Conservation (phyloP, 768 basidiomycete genomes). For the Pulveroboletus sp. region DNA sequence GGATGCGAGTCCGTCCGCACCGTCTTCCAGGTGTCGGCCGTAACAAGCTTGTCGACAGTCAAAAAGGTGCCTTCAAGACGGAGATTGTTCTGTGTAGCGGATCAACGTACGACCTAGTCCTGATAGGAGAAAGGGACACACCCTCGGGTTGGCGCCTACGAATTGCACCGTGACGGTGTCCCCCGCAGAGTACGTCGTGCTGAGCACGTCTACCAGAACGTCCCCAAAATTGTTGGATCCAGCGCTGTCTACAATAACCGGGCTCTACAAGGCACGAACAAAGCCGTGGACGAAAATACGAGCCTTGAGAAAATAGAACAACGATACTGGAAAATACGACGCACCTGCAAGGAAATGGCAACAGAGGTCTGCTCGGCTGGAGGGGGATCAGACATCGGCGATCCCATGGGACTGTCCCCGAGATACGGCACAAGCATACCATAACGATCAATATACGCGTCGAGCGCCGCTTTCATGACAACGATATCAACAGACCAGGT, state of each 20-base stretch:
- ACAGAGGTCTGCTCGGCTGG: conserved; percentile 61
- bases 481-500: conserved; percentile 51
- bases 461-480: conserved; percentile 58
- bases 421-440: conserved; percentile 62
- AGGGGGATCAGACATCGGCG: conserved; percentile 59
- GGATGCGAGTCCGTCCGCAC: conserved; percentile 78
- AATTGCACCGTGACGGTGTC: conserved; percentile 62
- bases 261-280: conserved; percentile 37
- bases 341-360: conserved; percentile 67
- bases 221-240: conserved; percentile 61
- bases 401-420: conserved; percentile 42
- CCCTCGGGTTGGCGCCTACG: conserved; percentile 77
- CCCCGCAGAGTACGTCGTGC: conserved; percentile 49
- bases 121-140: conserved; percentile 29
- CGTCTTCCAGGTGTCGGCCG: conserved; percentile 48
- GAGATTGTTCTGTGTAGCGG: conserved; percentile 61
- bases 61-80: conserved; percentile 73
- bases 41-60: conserved; percentile 51
- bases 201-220: conserved; percentile 53
- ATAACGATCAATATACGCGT: conserved; percentile 79
- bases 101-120: background rate
- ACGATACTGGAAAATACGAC: background rate
- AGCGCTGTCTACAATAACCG: conserved; percentile 59
- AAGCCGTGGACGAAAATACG: background rate
- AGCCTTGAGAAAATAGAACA: background rate